These are phyloP conservation scores for Hansfordia pulvinata DNA, from an alignment of 2,329 filamentous ascomycete species.

Conservation along the genomic window DNA sequence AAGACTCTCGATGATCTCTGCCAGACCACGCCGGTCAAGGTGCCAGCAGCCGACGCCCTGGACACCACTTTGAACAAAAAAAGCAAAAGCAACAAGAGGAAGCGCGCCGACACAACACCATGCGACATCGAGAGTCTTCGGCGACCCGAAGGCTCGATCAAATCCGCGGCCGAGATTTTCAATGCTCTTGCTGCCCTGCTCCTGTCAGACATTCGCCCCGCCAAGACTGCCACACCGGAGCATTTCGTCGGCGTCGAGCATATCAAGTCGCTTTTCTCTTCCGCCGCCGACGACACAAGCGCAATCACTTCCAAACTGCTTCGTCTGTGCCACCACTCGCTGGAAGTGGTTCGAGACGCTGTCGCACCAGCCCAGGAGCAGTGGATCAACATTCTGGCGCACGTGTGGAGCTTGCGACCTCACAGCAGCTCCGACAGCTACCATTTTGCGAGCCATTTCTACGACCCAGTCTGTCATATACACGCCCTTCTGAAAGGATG, in stretches of 20 bases:
- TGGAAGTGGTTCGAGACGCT: slow-evolving; percentile 18
- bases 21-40: slow-evolving; percentile 9
- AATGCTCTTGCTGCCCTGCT: slow-evolving; percentile 30
- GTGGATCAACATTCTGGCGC: slow-evolving; percentile 32
- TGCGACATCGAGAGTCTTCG: slow-evolving; percentile 28
- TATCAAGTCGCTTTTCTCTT: slow-evolving; percentile 41
- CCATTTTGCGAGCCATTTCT: slow-evolving; percentile 34
- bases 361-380: slow-evolving; percentile 22
- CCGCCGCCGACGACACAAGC: slow-evolving; percentile 31
- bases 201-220: slow-evolving; percentile 24
- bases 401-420: slow-evolving; percentile 41
- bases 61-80: no score
- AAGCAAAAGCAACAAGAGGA: no score
- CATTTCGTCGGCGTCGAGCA: slow-evolving; percentile 43
- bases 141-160: slow-evolving; percentile 24
- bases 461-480: slow-evolving; percentile 22
- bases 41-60: slow-evolving; percentile 11
- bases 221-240: slow-evolving; percentile 16
- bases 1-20: slow-evolving; percentile 49
- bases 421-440: slow-evolving; percentile 30
- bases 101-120: slow-evolving; percentile 22
- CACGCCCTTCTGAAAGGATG: slow-evolving; percentile 25
- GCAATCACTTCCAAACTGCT: slow-evolving; percentile 31
- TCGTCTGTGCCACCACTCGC: slow-evolving; percentile 25
- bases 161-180: slow-evolving; percentile 33